Evolutionary conservation across 768 basidiomycete species (phyloP), one percentile per base, ranked within the genome.

Genomic region (Solioccasus polychromus): DNA sequence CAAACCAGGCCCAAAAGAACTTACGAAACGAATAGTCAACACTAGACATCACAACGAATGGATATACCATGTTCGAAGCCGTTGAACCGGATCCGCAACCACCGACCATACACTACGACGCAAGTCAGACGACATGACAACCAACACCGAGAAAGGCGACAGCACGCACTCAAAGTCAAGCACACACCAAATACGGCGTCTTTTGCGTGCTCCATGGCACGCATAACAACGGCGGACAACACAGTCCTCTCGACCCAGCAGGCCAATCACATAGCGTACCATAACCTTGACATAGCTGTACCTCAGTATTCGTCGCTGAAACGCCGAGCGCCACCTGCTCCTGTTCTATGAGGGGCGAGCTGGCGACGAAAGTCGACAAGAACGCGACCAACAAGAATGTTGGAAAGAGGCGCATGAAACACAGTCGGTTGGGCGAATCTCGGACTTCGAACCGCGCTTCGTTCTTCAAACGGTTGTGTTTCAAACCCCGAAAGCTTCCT

Each of bases 201-300:
- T n/a, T 23, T 1, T 50, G 48, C 11, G 15, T 0, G 25, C 35
- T 43, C 15, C 38, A n/a, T 2, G 57, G 57, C 2, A 39, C 17
- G 31, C 53, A 59, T 7, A 59, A n/a, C 24, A 52, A 14, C 5
- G 44, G 46, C 17, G 36, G 8, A 30, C 57, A 48, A 35, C 57
- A 59, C 8, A 53, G 53, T 4, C 50, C 47, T 23, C 44, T 41
- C 39, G 57, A 30, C 18, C 57, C 57, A 20, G 25, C 34, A 5
- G 45, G 48, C 53, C 48, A 55, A 23, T 55, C 48, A n/a, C 57
- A 58, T 0, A 59, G 12, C 5, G 36, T 22, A 8, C 51, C 51
- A 8, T 37, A 32, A 0, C 12, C 12, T 7, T 35, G 34, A 8
- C 55, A 54, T 14, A 10, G 20, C n/a, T 41, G 22, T 7, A 28